Base-by-base conservation (phyloP, 2,329 filamentous ascomycete species). In the Scorias spongiosa region DNA sequence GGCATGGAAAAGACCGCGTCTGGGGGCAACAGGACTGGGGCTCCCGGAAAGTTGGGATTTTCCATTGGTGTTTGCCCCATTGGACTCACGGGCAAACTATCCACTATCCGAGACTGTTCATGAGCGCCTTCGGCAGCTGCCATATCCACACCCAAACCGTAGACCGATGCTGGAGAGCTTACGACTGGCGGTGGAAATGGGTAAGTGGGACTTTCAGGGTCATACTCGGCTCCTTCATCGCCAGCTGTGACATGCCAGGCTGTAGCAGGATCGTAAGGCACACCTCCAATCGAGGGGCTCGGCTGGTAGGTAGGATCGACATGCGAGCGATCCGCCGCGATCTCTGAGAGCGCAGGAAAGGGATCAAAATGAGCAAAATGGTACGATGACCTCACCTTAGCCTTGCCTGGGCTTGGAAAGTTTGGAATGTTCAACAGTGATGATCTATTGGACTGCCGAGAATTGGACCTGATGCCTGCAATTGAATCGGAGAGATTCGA, bases 391-490 rank as follows among this genome's bases (percentile, higher is more conserved):
- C 48, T 45, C 14, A 46, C 30, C 2, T 48, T 50, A 1, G 48
- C 46, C 39, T 53, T 53, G 36, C 48, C 51, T 38, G 57, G 54
- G 14, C 53, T 58, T 1, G 59, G 59, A 18, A 68, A 63, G 3
- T 44, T 57, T 2, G 62, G 44, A 15, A 48, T 44, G 38, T 39
- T 46, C 2, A 44, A 44, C 8, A 40, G 36, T 4, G 44, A 44
- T 1, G 44, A 46, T 29, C 37, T 39, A 2, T 30, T 30, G 5
- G 46, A 48, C 4, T 42, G 40, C 14, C 41, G 36, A 12, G 32
- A 41, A 15, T 29, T 34, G 5, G 42, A 26, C n/a, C 40, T 17
- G 28, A 29, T 12, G 5, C 37, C 39, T 15, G 11, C 17, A 11
- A 12, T 43, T 28, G 29, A 7, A 17, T 42, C 28, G 17, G 43